A percentile compares a stretch with the other conserved stretches of the same genome.
Evolutionary conservation across 2,329 filamentous ascomycete species (phyloP).

Genomic region (Pyrenophora teres): DNA sequence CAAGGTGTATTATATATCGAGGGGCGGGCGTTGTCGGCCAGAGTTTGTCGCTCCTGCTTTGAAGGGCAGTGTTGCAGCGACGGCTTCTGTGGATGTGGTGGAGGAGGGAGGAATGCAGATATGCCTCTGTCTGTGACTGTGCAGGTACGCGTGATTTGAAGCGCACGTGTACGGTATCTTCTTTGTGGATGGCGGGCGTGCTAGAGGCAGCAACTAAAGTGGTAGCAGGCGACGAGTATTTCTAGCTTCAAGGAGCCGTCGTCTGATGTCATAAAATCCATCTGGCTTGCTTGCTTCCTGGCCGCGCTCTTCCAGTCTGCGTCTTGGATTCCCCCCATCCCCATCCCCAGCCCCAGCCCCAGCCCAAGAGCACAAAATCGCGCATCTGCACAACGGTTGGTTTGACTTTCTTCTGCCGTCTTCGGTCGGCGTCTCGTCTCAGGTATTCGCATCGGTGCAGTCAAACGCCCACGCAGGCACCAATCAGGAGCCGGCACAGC

Average conservation of each 20-base stretch:
- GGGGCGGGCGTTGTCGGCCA: not conserved
- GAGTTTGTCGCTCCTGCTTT: too few species aligned
- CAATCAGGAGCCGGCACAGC: slow-evolving; percentile 36
- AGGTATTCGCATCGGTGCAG: slow-evolving; percentile 18
- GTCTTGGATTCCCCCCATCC: not conserved
- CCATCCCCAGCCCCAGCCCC: not conserved
- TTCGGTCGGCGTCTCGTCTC: slow-evolving; percentile 16
- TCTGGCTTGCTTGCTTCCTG: slow-evolving; percentile 7
- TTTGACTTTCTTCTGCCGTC: too few species aligned
- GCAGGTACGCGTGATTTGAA: too few species aligned
- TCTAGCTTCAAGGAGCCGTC: slow-evolving; percentile 1
- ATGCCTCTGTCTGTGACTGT: too few species aligned
- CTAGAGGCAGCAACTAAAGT: slow-evolving; percentile 6
- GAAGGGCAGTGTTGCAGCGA: not conserved
- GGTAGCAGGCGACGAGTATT: slow-evolving; percentile 5
- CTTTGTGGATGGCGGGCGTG: slow-evolving; percentile 1
- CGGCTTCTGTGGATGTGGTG: not conserved
- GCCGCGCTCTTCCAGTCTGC: not conserved
- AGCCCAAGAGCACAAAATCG: not conserved
- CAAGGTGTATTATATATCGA: slow-evolving; percentile 11
- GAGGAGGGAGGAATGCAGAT: too few species aligned
- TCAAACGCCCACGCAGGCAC: slow-evolving; percentile 18
- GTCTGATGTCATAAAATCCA: slow-evolving; percentile 15
- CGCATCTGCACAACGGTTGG: not conserved
- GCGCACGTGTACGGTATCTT: not conserved